Evolutionary conservation across 257 asterid species (phyloP), one percentile per base, ranked within the genome.

Genomic region (Vinca minor): DNA sequence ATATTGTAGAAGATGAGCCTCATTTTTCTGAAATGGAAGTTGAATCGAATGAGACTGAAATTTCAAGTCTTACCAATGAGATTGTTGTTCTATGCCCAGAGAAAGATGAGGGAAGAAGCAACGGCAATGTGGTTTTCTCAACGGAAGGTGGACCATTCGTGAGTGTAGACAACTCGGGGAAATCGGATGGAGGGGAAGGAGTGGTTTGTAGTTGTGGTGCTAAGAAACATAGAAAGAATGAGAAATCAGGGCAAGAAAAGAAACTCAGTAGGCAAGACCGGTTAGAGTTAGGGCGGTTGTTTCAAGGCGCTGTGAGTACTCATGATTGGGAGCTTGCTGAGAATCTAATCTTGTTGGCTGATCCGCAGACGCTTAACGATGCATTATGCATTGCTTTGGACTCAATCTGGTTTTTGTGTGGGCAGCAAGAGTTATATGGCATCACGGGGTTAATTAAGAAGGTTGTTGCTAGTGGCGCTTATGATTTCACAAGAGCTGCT

Each of bases 261-360:
- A 92, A 84, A 86, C 95, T 87, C 50, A 89, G 90, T 69, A 83
- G 96, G 42, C 96, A 84, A 63, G 96, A 89, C 69, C 85, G 98
- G 72, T 84, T 87, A 20, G 98, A 92, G 77, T 64, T 90, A 69
- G 96, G 96, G 12, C 84, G 96, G 56, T 64, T 93, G 81, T 93
- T 93, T 78, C 96, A 93, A 72, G 91, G 95, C 32, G 94, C 97
- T 65, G 95, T 93, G 79, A 93, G 96, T 79, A 69, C 91, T 35
- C 91, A 79, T 69, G 94, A 87, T 64, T 93, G 98, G 98, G 97
- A 87, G 76, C 91, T 84, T 39, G 94, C 96, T 0, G 98, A 89
- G 81, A 89, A 88, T 76, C 73, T 93, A 69, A 84, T 89, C 66
- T 71, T 81, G 71, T 75, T 85, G 85, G 97, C 96, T 21, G 96